Base-by-base conservation (phyloP, 306 rosid species). In the Pterocarpus santalinus region DNA sequence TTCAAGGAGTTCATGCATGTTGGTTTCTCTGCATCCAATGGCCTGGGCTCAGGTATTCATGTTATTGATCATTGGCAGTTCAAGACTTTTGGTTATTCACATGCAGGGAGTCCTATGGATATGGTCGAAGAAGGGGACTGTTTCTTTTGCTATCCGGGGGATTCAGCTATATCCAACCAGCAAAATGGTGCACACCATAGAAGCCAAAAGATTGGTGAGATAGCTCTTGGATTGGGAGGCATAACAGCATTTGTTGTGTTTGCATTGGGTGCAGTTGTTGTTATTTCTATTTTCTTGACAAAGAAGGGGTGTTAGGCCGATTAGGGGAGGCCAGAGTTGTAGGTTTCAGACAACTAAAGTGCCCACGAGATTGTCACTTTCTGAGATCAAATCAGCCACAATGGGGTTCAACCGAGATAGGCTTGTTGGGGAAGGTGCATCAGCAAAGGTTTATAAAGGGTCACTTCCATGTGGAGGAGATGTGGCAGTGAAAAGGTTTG, bases 401-500 rank as follows among this genome's bases (percentile, higher is more conserved):
- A 86, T 87, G 94, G 97, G 94, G 33, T 94, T 92, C 57, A 88
- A 89, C 36, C 80, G 65, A 36, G 87, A 65, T 53, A 86, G 91
- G 69, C 81, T 94, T 57, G 90, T 94, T 58, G 97, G 97, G 38
- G 94, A 87, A 86, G 97, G 97, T 60, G 92, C 90, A 13, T 89
- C 97, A 0, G 95, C 98, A 66, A 89, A 77, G 53, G 98, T 94
- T 56, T 94, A 94, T 81, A 94, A 85, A 77, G 98, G 98, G 52
- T 90, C 86, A 58, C 92, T 94, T 67, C 76, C 91, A 16, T 69
- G 58, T 36, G 91, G 92, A 38, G 88, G 89, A 41, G 97, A 92
- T 65, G 97, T 94, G 16, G 97, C 95, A 2, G 94, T 94, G 11
- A 92, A 94, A 79, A 90, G 97, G 52, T 92, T 94, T 49, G 94